These are phyloP conservation scores for Suhomyces terraborum DNA, from an alignment of 1,139 yeast species.

Conservation along the genomic window DNA sequence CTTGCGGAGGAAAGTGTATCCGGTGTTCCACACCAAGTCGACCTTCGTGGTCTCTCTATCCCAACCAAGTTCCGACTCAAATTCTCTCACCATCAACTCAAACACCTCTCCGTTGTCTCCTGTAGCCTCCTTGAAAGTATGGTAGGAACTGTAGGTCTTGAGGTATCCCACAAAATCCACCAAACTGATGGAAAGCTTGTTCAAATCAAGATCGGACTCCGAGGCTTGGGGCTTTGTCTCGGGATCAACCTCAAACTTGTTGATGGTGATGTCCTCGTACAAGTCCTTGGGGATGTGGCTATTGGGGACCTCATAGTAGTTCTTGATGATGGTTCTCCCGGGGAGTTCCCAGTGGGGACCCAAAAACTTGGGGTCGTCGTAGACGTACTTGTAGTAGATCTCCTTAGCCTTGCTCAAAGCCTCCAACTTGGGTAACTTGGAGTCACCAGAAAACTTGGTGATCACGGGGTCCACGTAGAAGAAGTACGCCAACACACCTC, in stretches of 20 bases:
- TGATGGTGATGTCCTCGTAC: constrained; percentile 31
- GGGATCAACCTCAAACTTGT: constrained; percentile 28
- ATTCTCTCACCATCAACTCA: constrained; percentile 26
- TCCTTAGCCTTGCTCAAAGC: constrained; percentile 26
- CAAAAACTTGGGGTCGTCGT: constrained; percentile 36
- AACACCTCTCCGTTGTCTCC: constrained; percentile 28
- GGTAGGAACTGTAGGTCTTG: constrained; percentile 42
- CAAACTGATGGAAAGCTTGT: constrained; percentile 25
- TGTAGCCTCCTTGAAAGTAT: constrained; percentile 33
- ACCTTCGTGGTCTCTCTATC: constrained; percentile 31
- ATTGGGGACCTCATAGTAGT: constrained; percentile 33
- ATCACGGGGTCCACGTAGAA: constrained; percentile 45
- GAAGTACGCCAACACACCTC: constrained; percentile 48
- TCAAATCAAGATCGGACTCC: constrained; percentile 28
- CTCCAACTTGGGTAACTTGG: constrained; percentile 21
- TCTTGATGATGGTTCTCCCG: constrained; percentile 38
- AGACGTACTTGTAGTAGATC: constrained; percentile 37
- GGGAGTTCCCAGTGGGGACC: constrained; percentile 53
- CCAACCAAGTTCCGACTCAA: constrained; percentile 35
- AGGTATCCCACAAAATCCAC: constrained; percentile 34
- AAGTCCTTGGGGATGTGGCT: constrained; percentile 32
- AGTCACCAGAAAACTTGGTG: constrained; percentile 28
- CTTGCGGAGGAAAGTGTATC: constrained; percentile 39
- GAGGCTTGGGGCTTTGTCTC: constrained; percentile 17
- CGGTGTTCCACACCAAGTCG: constrained; percentile 43